Evolutionary conservation across 208 protist genomes (phyloP), one percentile per base, ranked within the genome.

Genomic region (Acanthamoeba healyi): DNA sequence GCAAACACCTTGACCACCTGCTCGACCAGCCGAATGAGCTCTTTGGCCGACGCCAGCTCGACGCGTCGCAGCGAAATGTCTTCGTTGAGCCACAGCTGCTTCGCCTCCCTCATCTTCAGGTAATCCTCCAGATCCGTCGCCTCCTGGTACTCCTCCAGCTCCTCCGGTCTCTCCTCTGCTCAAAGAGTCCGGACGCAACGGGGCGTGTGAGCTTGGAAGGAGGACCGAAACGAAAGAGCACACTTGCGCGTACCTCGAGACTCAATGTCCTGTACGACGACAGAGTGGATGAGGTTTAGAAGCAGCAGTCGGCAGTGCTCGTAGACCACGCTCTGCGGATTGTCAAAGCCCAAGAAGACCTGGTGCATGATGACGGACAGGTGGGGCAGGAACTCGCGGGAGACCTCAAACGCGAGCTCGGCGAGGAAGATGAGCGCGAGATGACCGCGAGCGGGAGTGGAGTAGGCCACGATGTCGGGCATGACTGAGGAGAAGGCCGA

Each of bases 391-490:
- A 91, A 91, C 51, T 91, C 56, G 58, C 46, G 54, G 6, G 44
- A 72, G 9, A 91, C 42, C 58, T 91, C 84, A 29, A 91, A 91
- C 10, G 84, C 84, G 10, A 91, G 84, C 36, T 91, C 84, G 24
- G 84, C 84, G 6, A 91, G 84, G 84, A 91, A 91, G 56, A 91
- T 91, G n/a, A 91, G 58, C 15, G 84, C 84, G 6, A 91, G 56
- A 24, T 91, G 84, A 22, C 84, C 84, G 36, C 84, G 84, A 2
- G 84, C 49, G 10, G 84, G 84, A 2, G 58, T 72, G 4, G 56
- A 61, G n/a, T 91, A 91, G 34, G 12, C 34, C 51, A 72, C 54
- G 56, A n/a, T 54, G 56, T 91, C 84, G 17, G 84, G 32, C 84
- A 91, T 91, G 22, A 91, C 32, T 14, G 84, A 38, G 6, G 44